These are phyloP conservation scores for Vigna mungo DNA, from an alignment of 306 rosid genomes.

Conservation along the genomic window DNA sequence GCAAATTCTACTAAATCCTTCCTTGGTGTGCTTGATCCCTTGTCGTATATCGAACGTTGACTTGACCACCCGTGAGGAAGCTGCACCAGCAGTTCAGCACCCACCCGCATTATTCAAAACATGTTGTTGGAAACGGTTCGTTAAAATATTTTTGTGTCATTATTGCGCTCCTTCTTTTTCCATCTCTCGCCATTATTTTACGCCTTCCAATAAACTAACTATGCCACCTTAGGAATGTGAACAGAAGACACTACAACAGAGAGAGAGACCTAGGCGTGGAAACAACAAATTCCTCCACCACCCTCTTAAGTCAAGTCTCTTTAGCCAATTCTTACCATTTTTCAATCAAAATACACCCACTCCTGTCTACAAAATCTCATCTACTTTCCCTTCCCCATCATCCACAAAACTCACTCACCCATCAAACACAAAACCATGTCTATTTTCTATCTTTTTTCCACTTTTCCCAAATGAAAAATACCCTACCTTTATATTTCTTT, in stretches of 20 bases:
- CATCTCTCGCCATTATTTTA: background rate
- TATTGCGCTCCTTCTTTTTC: background rate
- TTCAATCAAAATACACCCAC: background rate
- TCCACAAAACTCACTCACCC: background rate
- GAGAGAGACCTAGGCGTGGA: constrained; percentile 13
- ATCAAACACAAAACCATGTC: background rate
- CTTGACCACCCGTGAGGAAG: constrained; percentile 34
- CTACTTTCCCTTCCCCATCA: constrained; percentile 21
- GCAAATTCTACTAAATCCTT: too few relatives aligned
- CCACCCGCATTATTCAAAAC: constrained; percentile 21
- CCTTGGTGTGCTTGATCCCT: too few relatives aligned
- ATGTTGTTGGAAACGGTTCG: background rate
- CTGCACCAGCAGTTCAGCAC: background rate
- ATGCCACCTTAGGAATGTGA: background rate
- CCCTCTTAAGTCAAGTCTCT: background rate
- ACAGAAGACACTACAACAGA: constrained; percentile 10
- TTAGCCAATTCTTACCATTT: too few relatives aligned
- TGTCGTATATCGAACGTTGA: background rate
- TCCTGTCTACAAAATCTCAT: constrained; percentile 30
- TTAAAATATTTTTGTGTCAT: constrained; percentile 10
- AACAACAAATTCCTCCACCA: constrained; percentile 1
- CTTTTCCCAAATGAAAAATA: constrained; percentile 23
- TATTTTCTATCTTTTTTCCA: background rate
- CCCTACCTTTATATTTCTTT: constrained; percentile 1
- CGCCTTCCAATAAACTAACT: background rate